These are phyloP conservation scores for Elsinoe perseae DNA, from an alignment of 2,329 filamentous ascomycete genomes.

Conservation along the genomic window DNA sequence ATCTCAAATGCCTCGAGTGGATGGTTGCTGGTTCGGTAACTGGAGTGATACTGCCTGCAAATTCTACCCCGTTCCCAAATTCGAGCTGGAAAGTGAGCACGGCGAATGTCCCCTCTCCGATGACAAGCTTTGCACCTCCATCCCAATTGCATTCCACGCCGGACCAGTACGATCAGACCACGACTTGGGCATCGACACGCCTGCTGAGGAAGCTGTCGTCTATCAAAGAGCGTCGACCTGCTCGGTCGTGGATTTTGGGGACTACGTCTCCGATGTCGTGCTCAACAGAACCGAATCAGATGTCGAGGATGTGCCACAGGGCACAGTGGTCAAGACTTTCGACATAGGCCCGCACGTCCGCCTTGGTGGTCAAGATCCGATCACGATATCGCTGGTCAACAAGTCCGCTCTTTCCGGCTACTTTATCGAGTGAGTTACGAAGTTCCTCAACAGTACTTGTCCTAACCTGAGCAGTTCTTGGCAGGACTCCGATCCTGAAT, in stretches of 20 bases:
- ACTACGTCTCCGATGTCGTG: neutral
- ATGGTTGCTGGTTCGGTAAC: constrained; percentile 6
- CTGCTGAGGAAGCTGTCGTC: neutral
- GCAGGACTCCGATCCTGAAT: constrained; percentile 11
- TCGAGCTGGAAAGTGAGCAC: neutral
- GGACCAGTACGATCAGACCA: constrained; percentile 10
- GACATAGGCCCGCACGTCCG: neutral
- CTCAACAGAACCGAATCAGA: neutral
- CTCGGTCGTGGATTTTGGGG: neutral
- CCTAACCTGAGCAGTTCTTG: neutral
- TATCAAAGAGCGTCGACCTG: constrained; percentile 1
- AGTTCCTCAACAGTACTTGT: neutral
- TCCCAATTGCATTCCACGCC: neutral
- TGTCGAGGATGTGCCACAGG: neutral
- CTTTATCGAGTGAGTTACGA: constrained; percentile 7
- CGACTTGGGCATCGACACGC: constrained; percentile 10
- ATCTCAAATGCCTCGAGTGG: constrained; percentile 1
- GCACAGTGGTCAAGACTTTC: neutral
- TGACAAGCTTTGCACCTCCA: neutral
- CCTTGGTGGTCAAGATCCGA: neutral
- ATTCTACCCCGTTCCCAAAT: constrained; percentile 9
- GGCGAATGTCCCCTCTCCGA: constrained; percentile 4
- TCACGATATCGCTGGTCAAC: constrained; percentile 1
- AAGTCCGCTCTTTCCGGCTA: constrained; percentile 13
- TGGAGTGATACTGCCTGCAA: constrained; percentile 6